Percentiles rank a stretch among this genome's conserved stretches.
phyloP scores from a whole-genome alignment of 2,329 filamentous ascomycete genomes.

The Monosporascus ibericus region DNA sequence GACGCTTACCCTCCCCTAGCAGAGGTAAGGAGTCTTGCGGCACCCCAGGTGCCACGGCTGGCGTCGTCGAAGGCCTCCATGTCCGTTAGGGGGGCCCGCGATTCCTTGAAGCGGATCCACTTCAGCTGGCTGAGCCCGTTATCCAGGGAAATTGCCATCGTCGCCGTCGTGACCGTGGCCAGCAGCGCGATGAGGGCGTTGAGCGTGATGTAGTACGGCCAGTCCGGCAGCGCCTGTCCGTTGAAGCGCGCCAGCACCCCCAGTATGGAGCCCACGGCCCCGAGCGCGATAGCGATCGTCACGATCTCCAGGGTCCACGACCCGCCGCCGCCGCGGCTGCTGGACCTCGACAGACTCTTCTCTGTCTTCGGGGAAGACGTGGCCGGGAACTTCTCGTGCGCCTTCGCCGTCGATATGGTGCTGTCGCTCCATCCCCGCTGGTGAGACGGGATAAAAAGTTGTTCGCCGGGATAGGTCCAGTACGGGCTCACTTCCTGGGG shows the following conservation, averaged over 20 bases:
- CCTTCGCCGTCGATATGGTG: slow-evolving; percentile 8
- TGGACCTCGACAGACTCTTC: neutral
- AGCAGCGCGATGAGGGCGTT: slow-evolving; percentile 27
- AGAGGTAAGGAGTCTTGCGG: slow-evolving; percentile 20
- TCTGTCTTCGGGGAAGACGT: slow-evolving; percentile 1
- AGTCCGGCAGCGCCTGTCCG: slow-evolving; percentile 19
- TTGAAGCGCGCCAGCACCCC: slow-evolving; percentile 25
- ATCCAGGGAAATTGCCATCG: slow-evolving; percentile 23
- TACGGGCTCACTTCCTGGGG: slow-evolving; percentile 5
- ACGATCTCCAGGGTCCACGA: slow-evolving; percentile 24
- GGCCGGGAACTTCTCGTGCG: slow-evolving; percentile 1
- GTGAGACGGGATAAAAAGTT: slow-evolving; percentile 6
- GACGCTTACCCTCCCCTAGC: slow-evolving; percentile 21
- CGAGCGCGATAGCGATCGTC: slow-evolving; percentile 18
- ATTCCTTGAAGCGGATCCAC: slow-evolving; percentile 26
- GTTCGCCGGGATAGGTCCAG: slow-evolving; percentile 3
- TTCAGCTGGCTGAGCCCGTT: slow-evolving; percentile 27
- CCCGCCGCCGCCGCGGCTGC: slow-evolving; percentile 1
- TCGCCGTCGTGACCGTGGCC: slow-evolving; percentile 22
- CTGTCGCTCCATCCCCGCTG: slow-evolving; percentile 18
- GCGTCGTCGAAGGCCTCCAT: slow-evolving; percentile 29
- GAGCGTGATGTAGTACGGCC: slow-evolving; percentile 27
- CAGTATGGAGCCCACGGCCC: slow-evolving; percentile 22
- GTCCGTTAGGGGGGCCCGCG: slow-evolving; percentile 21
- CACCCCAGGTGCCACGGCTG: slow-evolving; percentile 25